phyloP scores from a whole-genome alignment of 2,329 filamentous ascomycete genomes.

The Pseudopithomyces maydicus region DNA sequence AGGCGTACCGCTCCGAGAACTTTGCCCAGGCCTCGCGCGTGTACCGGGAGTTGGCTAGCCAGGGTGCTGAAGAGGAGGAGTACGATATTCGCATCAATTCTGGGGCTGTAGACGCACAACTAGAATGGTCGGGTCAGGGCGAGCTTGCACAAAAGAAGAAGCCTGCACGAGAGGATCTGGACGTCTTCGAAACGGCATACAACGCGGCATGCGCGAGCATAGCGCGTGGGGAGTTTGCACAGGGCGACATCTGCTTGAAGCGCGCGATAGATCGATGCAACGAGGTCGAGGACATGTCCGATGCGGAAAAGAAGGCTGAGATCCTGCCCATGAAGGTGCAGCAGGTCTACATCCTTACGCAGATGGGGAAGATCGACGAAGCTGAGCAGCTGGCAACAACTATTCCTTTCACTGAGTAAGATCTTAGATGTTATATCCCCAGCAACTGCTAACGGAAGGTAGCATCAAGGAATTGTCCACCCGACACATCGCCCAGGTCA shows the following conservation, averaged over 20 bases:
- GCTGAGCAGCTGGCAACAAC: constrained; percentile 66
- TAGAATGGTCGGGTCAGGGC: constrained; percentile 69
- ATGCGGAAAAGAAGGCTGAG: constrained; percentile 76
- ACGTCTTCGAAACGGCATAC: constrained; percentile 81
- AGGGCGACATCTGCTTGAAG: constrained; percentile 70
- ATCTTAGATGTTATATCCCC: too few relatives aligned
- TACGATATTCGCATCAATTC: constrained; percentile 79
- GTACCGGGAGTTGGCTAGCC: constrained; percentile 64
- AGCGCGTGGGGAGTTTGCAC: constrained; percentile 68
- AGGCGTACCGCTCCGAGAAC: constrained; percentile 74
- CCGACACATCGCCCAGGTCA: constrained; percentile 69
- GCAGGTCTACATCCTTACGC: constrained; percentile 73
- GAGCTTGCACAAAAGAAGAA: constrained; percentile 60
- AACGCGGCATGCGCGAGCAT: constrained; percentile 78
- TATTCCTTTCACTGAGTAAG: constrained; percentile 68
- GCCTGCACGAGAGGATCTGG: constrained; percentile 65
- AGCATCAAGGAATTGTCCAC: constrained; percentile 73
- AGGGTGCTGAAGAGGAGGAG: constrained; percentile 64
- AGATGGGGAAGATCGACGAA: constrained; percentile 68
- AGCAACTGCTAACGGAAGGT: constrained; percentile 5
- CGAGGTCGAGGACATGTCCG: constrained; percentile 71
- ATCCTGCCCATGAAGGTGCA: constrained; percentile 77
- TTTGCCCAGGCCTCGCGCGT: constrained; percentile 69
- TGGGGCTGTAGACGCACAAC: constrained; percentile 73
- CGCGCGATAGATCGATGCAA: constrained; percentile 74